Evolutionary conservation across 768 basidiomycete species (phyloP), one percentile per base, ranked within the genome.

Genomic region (Rhizopogon rudus): DNA sequence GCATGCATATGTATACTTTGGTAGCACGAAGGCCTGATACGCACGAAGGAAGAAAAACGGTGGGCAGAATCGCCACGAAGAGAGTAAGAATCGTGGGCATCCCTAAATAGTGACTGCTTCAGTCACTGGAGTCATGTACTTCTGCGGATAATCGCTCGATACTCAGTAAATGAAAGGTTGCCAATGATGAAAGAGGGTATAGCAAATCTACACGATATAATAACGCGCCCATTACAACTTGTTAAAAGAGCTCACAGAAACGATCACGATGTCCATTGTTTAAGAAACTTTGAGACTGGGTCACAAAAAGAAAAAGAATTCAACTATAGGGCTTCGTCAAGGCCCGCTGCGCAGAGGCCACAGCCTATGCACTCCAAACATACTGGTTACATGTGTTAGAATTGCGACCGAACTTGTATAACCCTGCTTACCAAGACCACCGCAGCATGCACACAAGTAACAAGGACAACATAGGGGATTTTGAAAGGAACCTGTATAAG

Each of bases 361-460:
- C 85, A 87, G n/a, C 80, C 80, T 50, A 87, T 78, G 61, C 85
- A 87, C 59, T 87, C 84, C 55, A 87, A 66, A 56, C 85, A 87
- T 7, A 79, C 85, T 86, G 48, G 50, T 10, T 6, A 29, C 4
- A 43, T 13, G 22, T 44, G 17, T 8, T 5, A 48, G 33, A 31
- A 33, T 14, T 35, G 33, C 20, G 51, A 41, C 40, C 37, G 40
- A 7, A 28, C 37, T 45, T n/a, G 16, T 25, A n/a, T 20, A 28
- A 17, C 6, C 10, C 40, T 46, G 33, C 73, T 59, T 61, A 84
- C 84, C 81, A 16, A 87, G 74, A 40, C 86, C 86, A 54, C 86
- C 85, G 54, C 84, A 87, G 65, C 83, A 87, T 4, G 86, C 86
- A 58, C 86, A 87, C 7, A 86, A 73, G 65, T 88, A 88, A 62